Base-by-base conservation (phyloP, 495 filamentous ascomycete genomes). In the Letharia columbiana region DNA sequence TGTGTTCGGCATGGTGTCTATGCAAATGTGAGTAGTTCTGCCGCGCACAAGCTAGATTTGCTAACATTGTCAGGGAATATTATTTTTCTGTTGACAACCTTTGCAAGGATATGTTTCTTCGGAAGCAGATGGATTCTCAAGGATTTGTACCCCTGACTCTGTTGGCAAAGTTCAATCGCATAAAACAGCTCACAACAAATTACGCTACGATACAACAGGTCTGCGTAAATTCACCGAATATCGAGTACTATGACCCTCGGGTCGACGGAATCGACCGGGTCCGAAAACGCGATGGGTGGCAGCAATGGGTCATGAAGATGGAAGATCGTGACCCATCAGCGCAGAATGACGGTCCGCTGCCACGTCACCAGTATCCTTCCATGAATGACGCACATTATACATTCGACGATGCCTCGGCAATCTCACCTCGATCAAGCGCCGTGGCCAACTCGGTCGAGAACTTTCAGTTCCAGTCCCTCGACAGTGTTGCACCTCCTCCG, bases 41-140 rank as follows among this genome's bases (percentile, higher is more conserved):
- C 33, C 13, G 23, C 17, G 1, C n/a, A 18, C 20, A 20, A 39
- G 42, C 23, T 64, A 31, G 52, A 44, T 1, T 11, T 40, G 42
- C 28, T 62, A 50, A 64, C 56, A 58, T 69, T 77, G 17, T 31
- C 60, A 83, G 80, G 69, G 90, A 95, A 70, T 98, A 98, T 77
- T 98, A 98, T 75, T 94, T 98, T 77, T 98, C 92, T 0, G 82
- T 96, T 12, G 91, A 98, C 69, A 98, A 98, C 74, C 84, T 97
- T 64, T 93, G 90, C 84, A 98, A 96, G 76, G 94, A 98, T 71
- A 82, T 88, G 70, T 98, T 86, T 76, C 82, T 98, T 40, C 87
- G 94, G 41, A 86, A 85, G 67, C 87, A 91, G 62, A 97, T 98
- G 95, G 93, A 98, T 72, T 89, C 86, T 4, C 88, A 96, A 74